Evolutionary conservation across 2,329 filamentous ascomycete genomes (phyloP), one percentile per base, ranked within the genome.

Genomic region (Fonsecaea nubica): DNA sequence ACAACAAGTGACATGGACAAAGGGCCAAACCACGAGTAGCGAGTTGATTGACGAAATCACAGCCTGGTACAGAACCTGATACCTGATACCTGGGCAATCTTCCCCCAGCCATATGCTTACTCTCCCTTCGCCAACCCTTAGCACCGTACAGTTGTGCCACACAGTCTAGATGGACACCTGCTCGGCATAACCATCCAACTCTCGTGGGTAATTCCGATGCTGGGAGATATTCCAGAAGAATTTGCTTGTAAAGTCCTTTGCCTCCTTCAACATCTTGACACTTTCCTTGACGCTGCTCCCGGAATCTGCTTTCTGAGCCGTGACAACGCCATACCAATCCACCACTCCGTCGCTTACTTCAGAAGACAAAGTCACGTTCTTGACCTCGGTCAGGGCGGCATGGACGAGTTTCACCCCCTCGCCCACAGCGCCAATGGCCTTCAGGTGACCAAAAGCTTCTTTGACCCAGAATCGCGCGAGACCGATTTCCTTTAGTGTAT

Each of bases 401-500:
- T 82, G 77, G 33, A 94, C 82, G 48, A 94, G 80, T 2, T 86
- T 81, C 0, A 92, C 86, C 0, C 83, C 91, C 74, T 93, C 90
- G 0, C 90, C 91, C 0, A 89, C 90, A 0, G 89, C 92, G 1
- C 87, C 92, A 30, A 95, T 90, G 1, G 90, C 81, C 82, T 95
- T 95, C 58, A 93, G 82, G 69, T 95, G 92, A 0, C 91, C 91
- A 72, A 94, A 95, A 0, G 91, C 89, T 76, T 95, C 92, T 1
- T 90, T 85, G 3, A 94, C 80, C 86, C 90, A 95, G 80, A 94
- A 89, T 1, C 90, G 75, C 0, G 90, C 90, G 18, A 91, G 88
- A 0, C 92, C 91, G 67, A 85, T 92, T 80, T 88, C 87, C 63
- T 84, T 79, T 0, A 95, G 84, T 0, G 86, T 87, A 60, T 85